Evolutionary conservation across 805 yeast genomes (phyloP).

Genomic region (Yamadazyma akitaensis): DNA sequence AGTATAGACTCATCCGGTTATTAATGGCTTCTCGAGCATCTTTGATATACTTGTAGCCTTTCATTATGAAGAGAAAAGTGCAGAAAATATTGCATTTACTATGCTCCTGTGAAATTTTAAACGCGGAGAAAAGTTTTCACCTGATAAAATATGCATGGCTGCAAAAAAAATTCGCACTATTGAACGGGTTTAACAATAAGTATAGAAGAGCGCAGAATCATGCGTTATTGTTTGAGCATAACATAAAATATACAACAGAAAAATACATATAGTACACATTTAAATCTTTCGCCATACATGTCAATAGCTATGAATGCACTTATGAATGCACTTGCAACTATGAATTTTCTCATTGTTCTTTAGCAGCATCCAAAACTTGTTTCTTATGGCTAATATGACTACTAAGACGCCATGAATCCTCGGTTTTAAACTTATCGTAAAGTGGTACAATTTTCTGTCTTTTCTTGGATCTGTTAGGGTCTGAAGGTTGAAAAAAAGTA

Average conservation of each 20-base stretch:
- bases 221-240: no score
- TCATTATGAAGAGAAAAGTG: conserved; percentile 7
- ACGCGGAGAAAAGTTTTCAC: conserved; percentile 9
- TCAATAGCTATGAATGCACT: neutral
- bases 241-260: no score
- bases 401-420: conserved; percentile 76
- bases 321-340: no score
- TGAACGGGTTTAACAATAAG: neutral
- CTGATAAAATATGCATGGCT: neutral
- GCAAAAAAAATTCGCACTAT: conserved; percentile 1
- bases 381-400: conserved; percentile 26
- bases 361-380: conserved; percentile 4
- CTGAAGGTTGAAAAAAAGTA: conserved; percentile 65
- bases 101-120: conserved; percentile 7
- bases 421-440: conserved; percentile 55
- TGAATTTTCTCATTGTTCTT: neutral
- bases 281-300: neutral
- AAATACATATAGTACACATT: neutral
- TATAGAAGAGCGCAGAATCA: neutral
- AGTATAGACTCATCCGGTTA: conserved; percentile 31
- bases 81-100: neutral
- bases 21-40: conserved; percentile 29
- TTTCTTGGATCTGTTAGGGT: conserved; percentile 49
- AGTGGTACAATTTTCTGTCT: conserved; percentile 72
- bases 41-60: conserved; percentile 13